Percentiles rank a stretch among this genome's conserved stretches.
Evolutionary conservation across 495 filamentous ascomycete species (phyloP).

Genomic region (Talaromyces liani): DNA sequence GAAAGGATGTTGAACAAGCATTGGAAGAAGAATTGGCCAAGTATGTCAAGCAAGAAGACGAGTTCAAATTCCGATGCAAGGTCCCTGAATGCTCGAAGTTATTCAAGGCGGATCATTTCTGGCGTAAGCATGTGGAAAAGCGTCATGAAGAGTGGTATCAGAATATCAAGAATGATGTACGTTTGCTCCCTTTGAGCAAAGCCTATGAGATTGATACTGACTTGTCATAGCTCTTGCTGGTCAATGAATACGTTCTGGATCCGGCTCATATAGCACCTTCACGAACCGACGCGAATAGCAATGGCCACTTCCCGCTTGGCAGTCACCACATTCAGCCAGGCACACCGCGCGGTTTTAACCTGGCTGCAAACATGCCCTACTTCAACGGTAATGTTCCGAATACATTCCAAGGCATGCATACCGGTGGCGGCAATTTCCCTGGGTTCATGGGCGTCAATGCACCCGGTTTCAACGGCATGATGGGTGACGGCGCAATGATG

Average conservation of each 20-base stretch:
- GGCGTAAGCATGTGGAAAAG: constrained; percentile 97
- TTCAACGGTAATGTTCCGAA: constrained; percentile 24
- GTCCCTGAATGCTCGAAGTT: constrained; percentile 92
- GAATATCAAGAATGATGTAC: constrained; percentile 72
- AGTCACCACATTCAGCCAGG: constrained; percentile 68
- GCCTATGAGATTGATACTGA: constrained; percentile 12
- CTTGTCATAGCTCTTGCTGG: constrained; percentile 60
- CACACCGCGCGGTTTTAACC: constrained; percentile 85
- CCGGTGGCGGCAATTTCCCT: constrained; percentile 28
- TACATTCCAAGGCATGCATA: constrained; percentile 23
- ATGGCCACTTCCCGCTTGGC: constrained; percentile 83
- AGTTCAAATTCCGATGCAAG: constrained; percentile 92
- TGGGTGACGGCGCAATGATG: constrained; percentile 30
- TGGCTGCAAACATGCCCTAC: constrained; percentile 58
- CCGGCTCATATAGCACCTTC: constrained; percentile 88
- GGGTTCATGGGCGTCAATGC: constrained; percentile 48
- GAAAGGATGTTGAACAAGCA: constrained; percentile 77
- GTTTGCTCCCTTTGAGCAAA: constrained; percentile 10
- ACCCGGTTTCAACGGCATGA: constrained; percentile 39
- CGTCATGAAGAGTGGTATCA: constrained; percentile 86
- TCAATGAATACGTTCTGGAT: constrained; percentile 91
- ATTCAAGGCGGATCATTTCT: constrained; percentile 95
- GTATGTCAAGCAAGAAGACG: constrained; percentile 92
- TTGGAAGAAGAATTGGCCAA: constrained; percentile 80
- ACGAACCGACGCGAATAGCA: constrained; percentile 91